phyloP scores from a whole-genome alignment of 108 stramenopile genomes.

The Tribonema minus region DNA sequence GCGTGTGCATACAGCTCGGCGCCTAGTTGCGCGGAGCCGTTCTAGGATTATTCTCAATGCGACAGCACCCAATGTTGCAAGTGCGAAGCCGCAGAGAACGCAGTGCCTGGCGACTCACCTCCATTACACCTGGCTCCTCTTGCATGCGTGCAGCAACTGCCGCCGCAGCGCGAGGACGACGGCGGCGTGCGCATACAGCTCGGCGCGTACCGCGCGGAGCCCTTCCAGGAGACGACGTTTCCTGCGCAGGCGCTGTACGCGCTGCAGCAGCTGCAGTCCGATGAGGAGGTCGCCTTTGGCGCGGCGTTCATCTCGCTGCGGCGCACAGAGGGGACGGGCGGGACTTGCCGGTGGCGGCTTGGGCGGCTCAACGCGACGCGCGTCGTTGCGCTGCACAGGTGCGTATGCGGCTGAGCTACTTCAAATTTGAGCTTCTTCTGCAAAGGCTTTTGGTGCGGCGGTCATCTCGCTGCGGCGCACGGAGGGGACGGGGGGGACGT shows the following conservation, averaged over 20 bases:
- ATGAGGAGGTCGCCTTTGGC: constrained; percentile 24
- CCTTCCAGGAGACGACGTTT: constrained; percentile 15
- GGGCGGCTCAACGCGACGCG: constrained; percentile 19
- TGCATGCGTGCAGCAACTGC: too few relatives aligned
- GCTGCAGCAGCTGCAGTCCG: constrained; percentile 20
- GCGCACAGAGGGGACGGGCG: neutral
- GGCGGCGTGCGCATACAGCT: constrained; percentile 33
- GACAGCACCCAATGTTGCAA: too few relatives aligned
- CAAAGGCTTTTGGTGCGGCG: constrained; percentile 25
- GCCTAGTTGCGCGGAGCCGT: too few relatives aligned
- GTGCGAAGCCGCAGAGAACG: too few relatives aligned
- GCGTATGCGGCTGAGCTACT: too few relatives aligned
- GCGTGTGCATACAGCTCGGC: too few relatives aligned
- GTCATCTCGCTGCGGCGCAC: constrained; percentile 22
- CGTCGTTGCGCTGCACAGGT: constrained; percentile 9
- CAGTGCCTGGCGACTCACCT: too few relatives aligned
- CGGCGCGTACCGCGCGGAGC: constrained; percentile 24
- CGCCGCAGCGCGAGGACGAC: too few relatives aligned
- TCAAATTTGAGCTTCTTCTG: too few relatives aligned
- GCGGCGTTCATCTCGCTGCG: constrained; percentile 36
- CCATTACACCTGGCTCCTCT: too few relatives aligned
- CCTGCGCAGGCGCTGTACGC: constrained; percentile 20
- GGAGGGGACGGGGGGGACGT: neutral
- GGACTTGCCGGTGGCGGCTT: constrained; percentile 6
- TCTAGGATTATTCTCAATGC: too few relatives aligned